These are phyloP conservation scores for Cynara cardunculus DNA, from an alignment of 129 eudicot genomes.

Conservation along the genomic window DNA sequence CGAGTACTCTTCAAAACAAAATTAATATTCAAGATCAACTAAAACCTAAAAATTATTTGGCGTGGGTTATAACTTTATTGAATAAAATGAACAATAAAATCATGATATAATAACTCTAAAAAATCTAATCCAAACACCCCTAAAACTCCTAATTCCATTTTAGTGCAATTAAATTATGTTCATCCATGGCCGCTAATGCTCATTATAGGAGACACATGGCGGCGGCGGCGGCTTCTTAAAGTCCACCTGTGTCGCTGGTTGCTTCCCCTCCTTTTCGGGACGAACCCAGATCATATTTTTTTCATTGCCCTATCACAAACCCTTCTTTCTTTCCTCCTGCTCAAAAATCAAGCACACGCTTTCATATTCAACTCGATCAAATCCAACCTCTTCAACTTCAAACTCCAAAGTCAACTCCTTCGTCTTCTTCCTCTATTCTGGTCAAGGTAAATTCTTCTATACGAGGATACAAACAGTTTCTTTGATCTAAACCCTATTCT, in stretches of 20 bases:
- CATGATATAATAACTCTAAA: too few species aligned
- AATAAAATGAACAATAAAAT: too few species aligned
- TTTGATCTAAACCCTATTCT: neutral
- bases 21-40: too few species aligned
- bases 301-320: neutral
- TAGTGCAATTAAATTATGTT: neutral
- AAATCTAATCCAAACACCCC: too few species aligned
- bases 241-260: neutral
- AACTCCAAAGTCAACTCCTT: constrained; percentile 19
- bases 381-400: neutral
- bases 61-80: too few species aligned
- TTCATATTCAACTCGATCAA: constrained; percentile 1
- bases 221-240: constrained; percentile 20
- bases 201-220: constrained; percentile 21
- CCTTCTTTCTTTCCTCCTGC: neutral
- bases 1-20: too few species aligned
- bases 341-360: neutral
- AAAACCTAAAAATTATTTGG: too few species aligned
- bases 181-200: constrained; percentile 7
- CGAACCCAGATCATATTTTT: constrained; percentile 15
- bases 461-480: neutral
- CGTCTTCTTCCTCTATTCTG: constrained; percentile 9
- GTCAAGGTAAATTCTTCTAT: constrained; percentile 18
- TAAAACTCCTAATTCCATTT: neutral
- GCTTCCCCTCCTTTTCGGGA: neutral